Evolutionary conservation across 2,329 filamentous ascomycete genomes (phyloP).

Genomic region (Verticillium tricorpus): DNA sequence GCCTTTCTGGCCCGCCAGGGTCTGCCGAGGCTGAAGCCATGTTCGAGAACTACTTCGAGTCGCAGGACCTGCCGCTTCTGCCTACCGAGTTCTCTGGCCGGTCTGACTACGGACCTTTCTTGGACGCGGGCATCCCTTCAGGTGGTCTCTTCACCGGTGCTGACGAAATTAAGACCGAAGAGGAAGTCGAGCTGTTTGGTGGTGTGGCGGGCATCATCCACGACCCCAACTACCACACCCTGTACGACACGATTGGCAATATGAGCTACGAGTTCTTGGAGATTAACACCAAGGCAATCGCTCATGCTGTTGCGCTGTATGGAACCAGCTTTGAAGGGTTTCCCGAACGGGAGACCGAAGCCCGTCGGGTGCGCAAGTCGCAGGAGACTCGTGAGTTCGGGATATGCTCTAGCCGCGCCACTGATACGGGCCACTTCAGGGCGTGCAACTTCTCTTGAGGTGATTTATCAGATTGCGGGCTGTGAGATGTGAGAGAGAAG

Average conservation of each 20-base stretch:
- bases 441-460: background rate
- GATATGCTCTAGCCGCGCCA: background rate
- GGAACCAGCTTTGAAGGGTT: constrained; percentile 19
- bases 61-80: constrained; percentile 35
- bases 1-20: constrained; percentile 44
- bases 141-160: constrained; percentile 58
- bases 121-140: constrained; percentile 47
- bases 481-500: no score
- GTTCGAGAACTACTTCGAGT: constrained; percentile 42
- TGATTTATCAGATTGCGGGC: background rate
- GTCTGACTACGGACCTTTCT: constrained; percentile 56
- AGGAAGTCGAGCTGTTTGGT: constrained; percentile 47
- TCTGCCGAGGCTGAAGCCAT: constrained; percentile 46
- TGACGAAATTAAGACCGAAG: constrained; percentile 52
- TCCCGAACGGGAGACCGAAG: background rate
- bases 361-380: background rate
- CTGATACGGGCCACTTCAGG: background rate
- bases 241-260: constrained; percentile 48
- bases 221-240: constrained; percentile 53
- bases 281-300: constrained; percentile 50
- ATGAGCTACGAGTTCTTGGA: constrained; percentile 49
- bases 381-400: background rate
- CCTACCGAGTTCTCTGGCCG: constrained; percentile 51
- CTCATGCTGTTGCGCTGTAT: constrained; percentile 46
- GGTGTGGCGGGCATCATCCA: constrained; percentile 48